Base-by-base conservation (phyloP, 2,329 filamentous ascomycete species). In the Blastomyces silverae region DNA sequence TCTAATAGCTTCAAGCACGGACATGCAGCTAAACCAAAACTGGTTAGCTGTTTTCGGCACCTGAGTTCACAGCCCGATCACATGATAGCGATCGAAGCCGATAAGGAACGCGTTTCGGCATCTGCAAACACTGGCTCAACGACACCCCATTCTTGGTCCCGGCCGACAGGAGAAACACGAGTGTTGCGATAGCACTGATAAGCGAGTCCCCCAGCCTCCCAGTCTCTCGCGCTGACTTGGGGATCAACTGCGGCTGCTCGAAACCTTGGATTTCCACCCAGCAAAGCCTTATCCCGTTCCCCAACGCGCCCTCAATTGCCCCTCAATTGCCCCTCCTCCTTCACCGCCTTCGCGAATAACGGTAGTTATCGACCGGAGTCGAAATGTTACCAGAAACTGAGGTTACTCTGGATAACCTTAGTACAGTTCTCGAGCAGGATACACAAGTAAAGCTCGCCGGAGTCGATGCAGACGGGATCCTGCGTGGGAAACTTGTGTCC, bases 401-500 rank as follows among this genome's bases (percentile, higher is more conserved):
- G 13, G 57, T 67, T 28, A 92, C 88, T 31, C 75, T 83, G 68
- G 84, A 88, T 61, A 82, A 85, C 67, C 83, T 96, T 65, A 83
- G 87, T 28, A 75, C 83, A 64, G 78, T 93, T 62, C 87, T 94
- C 67, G 80, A 84, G 69, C 71, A 88, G 73, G 92, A 96, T 77
- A 83, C 79, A 61, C 87, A 89, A 72, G 89, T 96, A 78, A 97
- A 96, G 77, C 84, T 97, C 52, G 92, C 90, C 11, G 92, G 92
- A 52, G 79, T 94, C 67, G 92, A 97, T 75, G 89, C 92, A 65
- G 92, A 97, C 74, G 92, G 92, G 62, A 86, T 91, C 62, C 82
- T 96, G 64, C 90, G 92, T 64, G 92, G 92, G 70, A 97, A 97
- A 80, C 84, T 96, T 67, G 87, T 96, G 78, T 91, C 91, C 71